Evolutionary conservation across 257 asterid genomes (phyloP).

Genomic region (Capsicum rhomboideum): DNA sequence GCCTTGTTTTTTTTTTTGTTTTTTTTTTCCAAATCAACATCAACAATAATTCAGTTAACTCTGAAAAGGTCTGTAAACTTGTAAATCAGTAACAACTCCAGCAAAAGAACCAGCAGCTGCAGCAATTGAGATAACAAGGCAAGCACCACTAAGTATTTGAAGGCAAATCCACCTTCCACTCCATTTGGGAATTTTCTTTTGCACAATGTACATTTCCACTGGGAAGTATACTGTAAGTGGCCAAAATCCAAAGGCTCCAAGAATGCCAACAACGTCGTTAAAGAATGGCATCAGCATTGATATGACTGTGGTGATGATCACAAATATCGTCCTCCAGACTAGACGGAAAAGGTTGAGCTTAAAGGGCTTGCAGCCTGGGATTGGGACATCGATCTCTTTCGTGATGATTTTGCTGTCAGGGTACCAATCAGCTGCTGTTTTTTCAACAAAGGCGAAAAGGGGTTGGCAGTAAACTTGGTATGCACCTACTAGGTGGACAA

Average conservation of each 20-base stretch:
- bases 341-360: constrained; percentile 20
- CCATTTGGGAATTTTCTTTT: constrained; percentile 17
- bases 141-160: constrained; percentile 12
- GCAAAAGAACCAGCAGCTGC: constrained; percentile 28
- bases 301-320: constrained; percentile 11
- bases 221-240: constrained; percentile 26
- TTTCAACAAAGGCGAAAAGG: constrained; percentile 21
- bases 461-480: constrained; percentile 33
- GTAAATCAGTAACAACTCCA: constrained; percentile 14
- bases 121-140: constrained; percentile 18
- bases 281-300: constrained; percentile 29
- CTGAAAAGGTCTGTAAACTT: constrained; percentile 12
- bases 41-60: not conserved
- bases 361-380: not conserved
- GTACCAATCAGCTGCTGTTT: constrained; percentile 2
- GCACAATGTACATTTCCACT: constrained; percentile 24
- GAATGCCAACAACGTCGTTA: constrained; percentile 21
- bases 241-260: constrained; percentile 25
- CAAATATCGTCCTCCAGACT: constrained; percentile 19
- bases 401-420: constrained; percentile 14
- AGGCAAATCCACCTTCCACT: constrained; percentile 17
- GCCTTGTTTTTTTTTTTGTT: not conserved
- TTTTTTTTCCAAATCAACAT: constrained; percentile 4
- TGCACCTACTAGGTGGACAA: constrained; percentile 24
- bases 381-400: constrained; percentile 6